A percentile compares a stretch with the other conserved stretches of the same genome.
phyloP scores from a whole-genome alignment of 352 stramenopile genomes.

The Saprolegnia parasitica region DNA sequence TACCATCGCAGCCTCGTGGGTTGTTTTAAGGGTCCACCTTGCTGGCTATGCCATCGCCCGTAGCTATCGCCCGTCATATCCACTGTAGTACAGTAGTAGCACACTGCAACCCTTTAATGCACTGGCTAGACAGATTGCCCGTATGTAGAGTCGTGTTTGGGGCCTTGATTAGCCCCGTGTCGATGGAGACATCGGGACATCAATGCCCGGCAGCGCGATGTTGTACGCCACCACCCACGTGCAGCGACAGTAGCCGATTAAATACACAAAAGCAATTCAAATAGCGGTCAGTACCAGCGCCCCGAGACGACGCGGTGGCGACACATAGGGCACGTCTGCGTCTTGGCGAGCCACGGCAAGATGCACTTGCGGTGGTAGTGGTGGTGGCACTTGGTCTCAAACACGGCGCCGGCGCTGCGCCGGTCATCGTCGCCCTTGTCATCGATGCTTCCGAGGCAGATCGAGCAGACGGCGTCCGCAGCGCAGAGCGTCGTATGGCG shows the following conservation, averaged over 20 bases:
- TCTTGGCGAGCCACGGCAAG: not conserved
- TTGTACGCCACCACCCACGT: not conserved
- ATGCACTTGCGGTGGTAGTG: constrained; percentile 14
- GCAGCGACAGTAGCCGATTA: not conserved
- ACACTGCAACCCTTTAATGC: too few species aligned
- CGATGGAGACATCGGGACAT: too few species aligned
- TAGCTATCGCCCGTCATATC: too few species aligned
- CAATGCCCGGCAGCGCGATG: not conserved
- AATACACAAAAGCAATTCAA: not conserved
- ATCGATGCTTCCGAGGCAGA: not conserved
- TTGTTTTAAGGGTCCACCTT: too few species aligned
- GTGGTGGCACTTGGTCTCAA: constrained; percentile 9
- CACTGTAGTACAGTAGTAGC: too few species aligned
- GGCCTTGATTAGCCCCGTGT: too few species aligned
- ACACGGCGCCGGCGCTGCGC: not conserved
- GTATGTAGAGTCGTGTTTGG: too few species aligned
- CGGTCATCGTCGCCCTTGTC: not conserved
- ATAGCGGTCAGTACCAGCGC: not conserved
- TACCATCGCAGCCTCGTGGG: too few species aligned
- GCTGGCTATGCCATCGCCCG: too few species aligned
- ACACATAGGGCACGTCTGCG: constrained; percentile 12
- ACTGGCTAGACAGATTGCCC: too few species aligned
- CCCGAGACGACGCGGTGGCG: not conserved
- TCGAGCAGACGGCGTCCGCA: not conserved
- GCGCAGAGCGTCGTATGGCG: not conserved